These are phyloP conservation scores for Toxoplasma gondii DNA, from an alignment of 169 alveolate genomes.

Conservation along the genomic window DNA sequence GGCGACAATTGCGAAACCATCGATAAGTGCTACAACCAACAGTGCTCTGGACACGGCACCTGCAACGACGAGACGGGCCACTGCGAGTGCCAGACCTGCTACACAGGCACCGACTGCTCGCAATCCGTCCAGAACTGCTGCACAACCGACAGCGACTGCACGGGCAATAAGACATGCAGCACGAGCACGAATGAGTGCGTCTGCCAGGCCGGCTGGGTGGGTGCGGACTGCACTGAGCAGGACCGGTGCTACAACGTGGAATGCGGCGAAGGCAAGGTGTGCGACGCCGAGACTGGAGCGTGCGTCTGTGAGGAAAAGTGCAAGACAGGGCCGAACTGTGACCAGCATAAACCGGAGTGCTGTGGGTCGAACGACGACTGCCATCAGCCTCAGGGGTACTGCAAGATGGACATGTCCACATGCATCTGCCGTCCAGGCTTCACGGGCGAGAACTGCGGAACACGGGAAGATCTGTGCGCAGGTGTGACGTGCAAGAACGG, in stretches of 20 bases:
- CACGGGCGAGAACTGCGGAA: conserved; percentile 53
- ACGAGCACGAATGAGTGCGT: neutral
- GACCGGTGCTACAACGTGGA: conserved; percentile 10
- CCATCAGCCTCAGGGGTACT: neutral
- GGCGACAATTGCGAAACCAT: conserved; percentile 43
- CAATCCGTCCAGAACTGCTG: neutral
- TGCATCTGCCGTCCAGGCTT: conserved; percentile 59
- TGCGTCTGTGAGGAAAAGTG: neutral
- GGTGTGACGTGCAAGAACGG: conserved; percentile 48
- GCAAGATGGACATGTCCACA: conserved; percentile 48
- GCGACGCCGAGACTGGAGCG: neutral
- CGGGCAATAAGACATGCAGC: neutral
- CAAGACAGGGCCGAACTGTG: neutral
- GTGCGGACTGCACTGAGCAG: neutral
- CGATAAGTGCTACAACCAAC: conserved; percentile 28
- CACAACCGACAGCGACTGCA: neutral
- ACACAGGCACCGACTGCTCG: conserved; percentile 48
- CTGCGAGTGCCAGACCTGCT: conserved; percentile 54
- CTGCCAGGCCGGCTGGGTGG: neutral
- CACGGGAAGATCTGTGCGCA: conserved; percentile 24
- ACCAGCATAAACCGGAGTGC: neutral
- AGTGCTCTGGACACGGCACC: conserved; percentile 46
- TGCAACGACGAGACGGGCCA: conserved; percentile 47
- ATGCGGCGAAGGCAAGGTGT: conserved; percentile 1
- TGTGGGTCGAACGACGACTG: neutral